Base-by-base conservation (phyloP, 2,329 filamentous ascomycete genomes). In the Keithomyces neogunnii region DNA sequence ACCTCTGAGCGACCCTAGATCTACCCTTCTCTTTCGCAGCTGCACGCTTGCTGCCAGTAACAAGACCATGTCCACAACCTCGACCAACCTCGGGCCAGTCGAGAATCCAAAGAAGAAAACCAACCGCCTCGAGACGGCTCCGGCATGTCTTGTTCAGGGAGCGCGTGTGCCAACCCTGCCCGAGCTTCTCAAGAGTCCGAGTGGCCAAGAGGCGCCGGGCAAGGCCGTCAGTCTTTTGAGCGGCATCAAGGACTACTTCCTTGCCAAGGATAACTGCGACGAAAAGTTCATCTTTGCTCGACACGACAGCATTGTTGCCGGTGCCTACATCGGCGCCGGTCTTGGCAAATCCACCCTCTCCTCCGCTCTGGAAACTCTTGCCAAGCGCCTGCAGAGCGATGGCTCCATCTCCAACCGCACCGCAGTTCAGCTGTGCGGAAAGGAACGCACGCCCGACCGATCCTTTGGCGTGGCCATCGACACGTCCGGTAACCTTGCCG, bases 261-360 rank as follows among this genome's bases (percentile, higher is more conserved):
- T 51, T 10, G 32, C 33, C 3, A 47, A 52, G 10, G 55, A 59
- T 13, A 59, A 59, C 56, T 59, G 55, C 44, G 51, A 58, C 42
- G 55, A 58, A 46, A 57, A 36, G 3, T 57, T 56, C 32, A n/a
- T 58, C 1, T 58, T 59, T 51, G 55, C 50, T 2, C 57, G 56
- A 26, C 48, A 58, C 31, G 48, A 53, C 31, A 5, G 54, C 31
- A 52, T 49, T 3, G 55, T 56, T 31, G 53, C 54, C 2, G 48
- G 48, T 39, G 40, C 55, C 45, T 56, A 58, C 46, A 56, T 57
- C 36, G 55, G 57, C 7, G 4, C 49, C 2, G 44, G 49, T 3
- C 43, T 55, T 2, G 47, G 53, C 10, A 55, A 53, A 35, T 13
- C 43, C 26, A 55, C 49, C 10, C 35, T 31, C 7, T 28, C 46